phyloP scores from a whole-genome alignment of 768 basidiomycete genomes.

The Boletus rubescentipes region DNA sequence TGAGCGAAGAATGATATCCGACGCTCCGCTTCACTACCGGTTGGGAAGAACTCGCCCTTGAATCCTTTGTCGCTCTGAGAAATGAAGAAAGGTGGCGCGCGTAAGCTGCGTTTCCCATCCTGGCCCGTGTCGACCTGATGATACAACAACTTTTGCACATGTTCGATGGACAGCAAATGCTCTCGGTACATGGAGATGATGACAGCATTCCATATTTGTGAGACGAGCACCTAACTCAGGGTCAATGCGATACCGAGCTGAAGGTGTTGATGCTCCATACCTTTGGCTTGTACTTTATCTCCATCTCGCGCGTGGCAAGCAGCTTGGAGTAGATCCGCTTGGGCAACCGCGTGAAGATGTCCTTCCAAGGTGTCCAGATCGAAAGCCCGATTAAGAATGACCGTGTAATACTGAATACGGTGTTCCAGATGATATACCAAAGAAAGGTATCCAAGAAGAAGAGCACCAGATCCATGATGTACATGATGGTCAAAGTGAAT shows the following conservation, averaged over 20 bases:
- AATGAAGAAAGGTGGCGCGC: constrained; percentile 98
- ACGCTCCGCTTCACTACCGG: constrained; percentile 92
- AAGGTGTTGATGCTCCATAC: constrained; percentile 39
- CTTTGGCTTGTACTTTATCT: constrained; percentile 99
- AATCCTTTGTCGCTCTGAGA: constrained; percentile 87
- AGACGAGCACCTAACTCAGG: constrained; percentile 78
- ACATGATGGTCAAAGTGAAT: constrained; percentile 97
- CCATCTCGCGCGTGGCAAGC: constrained; percentile 92
- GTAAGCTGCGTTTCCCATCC: constrained; percentile 86
- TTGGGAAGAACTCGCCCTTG: constrained; percentile 90
- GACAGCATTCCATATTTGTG: constrained; percentile 99
- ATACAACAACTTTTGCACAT: constrained; percentile 96
- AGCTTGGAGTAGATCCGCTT: constrained; percentile 97
- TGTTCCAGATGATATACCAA: constrained; percentile 99
- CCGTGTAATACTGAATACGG: constrained; percentile 84
- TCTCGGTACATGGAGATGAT: constrained; percentile 99
- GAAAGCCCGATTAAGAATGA: constrained; percentile 90
- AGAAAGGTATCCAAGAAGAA: constrained; percentile 99
- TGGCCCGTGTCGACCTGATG: constrained; percentile 88
- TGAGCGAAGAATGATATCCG: constrained; percentile 99
- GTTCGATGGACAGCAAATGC: constrained; percentile 96
- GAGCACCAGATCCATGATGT: constrained; percentile 93
- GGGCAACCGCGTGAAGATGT: constrained; percentile 93
- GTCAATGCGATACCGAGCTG: background rate
- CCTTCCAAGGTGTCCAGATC: constrained; percentile 99